Evolutionary conservation across 371 early-diverging fungal genomes (phyloP), one percentile per base, ranked within the genome.

Genomic region (Racocetra persica): DNA sequence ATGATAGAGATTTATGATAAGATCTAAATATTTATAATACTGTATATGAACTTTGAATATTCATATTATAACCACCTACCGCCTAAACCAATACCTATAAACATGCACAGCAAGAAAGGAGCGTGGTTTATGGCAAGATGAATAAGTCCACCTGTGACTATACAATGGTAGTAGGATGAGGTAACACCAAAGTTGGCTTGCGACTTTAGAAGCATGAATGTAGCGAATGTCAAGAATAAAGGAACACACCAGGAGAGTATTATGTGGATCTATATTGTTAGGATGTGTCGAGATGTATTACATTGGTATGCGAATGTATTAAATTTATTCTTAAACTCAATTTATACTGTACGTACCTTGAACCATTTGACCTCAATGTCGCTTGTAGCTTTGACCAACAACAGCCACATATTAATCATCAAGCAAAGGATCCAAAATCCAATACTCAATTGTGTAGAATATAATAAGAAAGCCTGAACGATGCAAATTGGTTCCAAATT

Each of bases 341-440:
- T 51, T 14, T 16, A 52, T 16, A 52, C 18, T 52, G 14, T 51
- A 45, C 13, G 16, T 52, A 52, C 52, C 71, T 71, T 71, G 49
- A 71, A 71, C 71, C 36, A 71, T 45, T 71, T 71, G 1, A 41
- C 7, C 24, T 71, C 41, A 26, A 71, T 38, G 45, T 71, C 71
- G 49, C 18, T 71, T 20, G 71, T 38, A 41, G 36, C 71, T 71
- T 71, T 71, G 4, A 71, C 71, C 20, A 71, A 36, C 7, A 71
- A 24, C 49, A 71, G 45, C 71, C 71, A 71, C 32, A 71, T 22
- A 36, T 41, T 71, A 41, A 36, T 71, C 41, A 71, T 71, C 41
- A 71, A 41, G 13, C 71, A 71, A 36, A 71, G 18, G n/a, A 38
- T 49, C 71, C 71, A 71, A 36, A 71, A 41, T 71, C 71, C 71